These are phyloP conservation scores for Hyaloscypha bicolor DNA, from an alignment of 495 filamentous ascomycete genomes.

Conservation along the genomic window DNA sequence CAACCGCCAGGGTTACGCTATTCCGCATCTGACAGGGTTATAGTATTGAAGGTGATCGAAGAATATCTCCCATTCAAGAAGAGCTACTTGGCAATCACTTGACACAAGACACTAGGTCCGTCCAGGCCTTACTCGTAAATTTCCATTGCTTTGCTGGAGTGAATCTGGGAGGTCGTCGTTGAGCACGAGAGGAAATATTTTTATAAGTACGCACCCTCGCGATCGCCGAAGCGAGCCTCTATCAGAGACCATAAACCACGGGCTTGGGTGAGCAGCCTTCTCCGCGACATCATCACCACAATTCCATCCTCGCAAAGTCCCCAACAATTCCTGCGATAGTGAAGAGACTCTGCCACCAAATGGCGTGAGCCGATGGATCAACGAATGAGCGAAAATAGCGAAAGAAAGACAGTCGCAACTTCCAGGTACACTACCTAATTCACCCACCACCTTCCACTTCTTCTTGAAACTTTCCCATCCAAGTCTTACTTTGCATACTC, in stretches of 20 bases:
- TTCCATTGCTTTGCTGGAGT: too few relatives aligned
- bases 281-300: not conserved
- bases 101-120: too few relatives aligned
- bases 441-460: slow-evolving; percentile 17
- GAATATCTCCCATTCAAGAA: too few relatives aligned
- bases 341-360: slow-evolving; percentile 21
- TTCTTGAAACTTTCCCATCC: not conserved
- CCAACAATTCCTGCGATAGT: slow-evolving; percentile 10
- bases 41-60: too few relatives aligned
- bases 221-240: slow-evolving; percentile 1
- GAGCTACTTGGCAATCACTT: too few relatives aligned
- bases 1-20: too few relatives aligned
- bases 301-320: not conserved
- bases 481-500: slow-evolving; percentile 3
- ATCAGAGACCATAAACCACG: not conserved
- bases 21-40: too few relatives aligned
- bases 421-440: slow-evolving; percentile 23
- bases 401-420: slow-evolving; percentile 23
- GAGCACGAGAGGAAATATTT: not conserved
- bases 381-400: slow-evolving; percentile 26
- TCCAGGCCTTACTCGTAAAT: too few relatives aligned
- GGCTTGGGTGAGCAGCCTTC: not conserved
- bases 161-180: too few relatives aligned
- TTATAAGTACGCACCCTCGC: not conserved
- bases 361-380: slow-evolving; percentile 29